phyloP scores from a whole-genome alignment of 169 alveolate species.

The Cryptosporidium sp. region DNA sequence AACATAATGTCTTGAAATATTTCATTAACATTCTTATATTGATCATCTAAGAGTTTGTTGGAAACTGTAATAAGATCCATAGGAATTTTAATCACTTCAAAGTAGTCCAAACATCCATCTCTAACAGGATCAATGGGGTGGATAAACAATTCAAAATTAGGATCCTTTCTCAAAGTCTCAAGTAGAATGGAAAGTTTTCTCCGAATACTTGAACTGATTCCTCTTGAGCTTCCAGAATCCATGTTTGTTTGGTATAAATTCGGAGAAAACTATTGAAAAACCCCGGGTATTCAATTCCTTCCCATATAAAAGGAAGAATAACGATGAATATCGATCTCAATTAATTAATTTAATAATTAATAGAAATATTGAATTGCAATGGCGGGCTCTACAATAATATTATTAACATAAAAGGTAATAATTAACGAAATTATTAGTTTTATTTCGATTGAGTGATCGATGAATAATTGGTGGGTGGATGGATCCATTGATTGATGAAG shows the following conservation, averaged over 20 bases:
- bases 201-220: constrained; percentile 30
- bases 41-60: constrained; percentile 12
- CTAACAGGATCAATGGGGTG: constrained; percentile 58
- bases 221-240: constrained; percentile 12
- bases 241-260: neutral
- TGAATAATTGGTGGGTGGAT: no score
- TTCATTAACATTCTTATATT: constrained; percentile 7
- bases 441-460: no score
- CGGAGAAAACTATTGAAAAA: neutral
- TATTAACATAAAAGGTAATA: no score
- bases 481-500: no score
- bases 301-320: neutral
- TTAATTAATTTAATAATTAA: no score
- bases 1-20: constrained; percentile 24
- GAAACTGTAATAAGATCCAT: constrained; percentile 51
- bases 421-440: no score
- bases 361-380: no score
- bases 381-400: no score
- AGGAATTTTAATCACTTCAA: constrained; percentile 49
- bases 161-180: constrained; percentile 50
- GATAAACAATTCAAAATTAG: constrained; percentile 25
- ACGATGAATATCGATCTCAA: no score
- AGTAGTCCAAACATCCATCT: constrained; percentile 61
- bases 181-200: constrained; percentile 46
- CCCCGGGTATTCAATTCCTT: neutral